These are phyloP conservation scores for Globisporangium radiosum DNA, from an alignment of 352 stramenopile species.

Conservation along the genomic window DNA sequence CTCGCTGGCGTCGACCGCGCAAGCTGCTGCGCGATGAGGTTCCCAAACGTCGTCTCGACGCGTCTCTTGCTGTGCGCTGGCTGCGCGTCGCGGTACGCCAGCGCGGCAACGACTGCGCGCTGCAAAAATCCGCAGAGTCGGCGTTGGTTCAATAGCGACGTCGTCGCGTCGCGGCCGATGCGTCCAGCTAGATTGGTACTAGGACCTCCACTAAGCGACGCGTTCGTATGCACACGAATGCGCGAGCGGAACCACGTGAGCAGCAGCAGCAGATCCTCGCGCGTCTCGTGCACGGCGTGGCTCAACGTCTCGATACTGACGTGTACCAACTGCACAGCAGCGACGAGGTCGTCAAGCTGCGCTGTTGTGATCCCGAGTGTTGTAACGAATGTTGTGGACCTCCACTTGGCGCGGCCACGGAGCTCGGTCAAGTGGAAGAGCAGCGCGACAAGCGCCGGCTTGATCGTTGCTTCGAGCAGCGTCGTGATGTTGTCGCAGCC, in stretches of 20 bases:
- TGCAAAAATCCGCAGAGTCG: slow-evolving; percentile 50
- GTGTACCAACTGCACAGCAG: slow-evolving; percentile 25
- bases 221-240: slow-evolving; percentile 56
- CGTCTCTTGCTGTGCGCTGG: slow-evolving; percentile 27
- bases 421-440: slow-evolving; percentile 48
- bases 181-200: not conserved
- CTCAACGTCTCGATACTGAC: slow-evolving; percentile 38
- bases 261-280: slow-evolving; percentile 52
- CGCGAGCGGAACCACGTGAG: slow-evolving; percentile 60
- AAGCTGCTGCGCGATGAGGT: slow-evolving; percentile 36
- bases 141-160: slow-evolving; percentile 55
- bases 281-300: slow-evolving; percentile 41
- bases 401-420: slow-evolving; percentile 49
- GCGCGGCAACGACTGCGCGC: slow-evolving; percentile 27
- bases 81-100: slow-evolving; percentile 35
- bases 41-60: slow-evolving; percentile 66
- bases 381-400: slow-evolving; percentile 16
- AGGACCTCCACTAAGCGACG: slow-evolving; percentile 6
- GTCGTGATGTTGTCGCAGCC: slow-evolving; percentile 30
- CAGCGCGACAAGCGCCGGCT: slow-evolving; percentile 26
- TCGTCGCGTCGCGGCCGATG: slow-evolving; percentile 11
- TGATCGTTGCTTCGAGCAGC: slow-evolving; percentile 32
- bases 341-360: slow-evolving; percentile 31
- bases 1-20: not conserved
- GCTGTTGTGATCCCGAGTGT: slow-evolving; percentile 31